Percentiles rank a stretch among this genome's conserved stretches.
These are phyloP conservation scores for Boletus edulis DNA, from an alignment of 768 basidiomycete species.

Conservation along the genomic window DNA sequence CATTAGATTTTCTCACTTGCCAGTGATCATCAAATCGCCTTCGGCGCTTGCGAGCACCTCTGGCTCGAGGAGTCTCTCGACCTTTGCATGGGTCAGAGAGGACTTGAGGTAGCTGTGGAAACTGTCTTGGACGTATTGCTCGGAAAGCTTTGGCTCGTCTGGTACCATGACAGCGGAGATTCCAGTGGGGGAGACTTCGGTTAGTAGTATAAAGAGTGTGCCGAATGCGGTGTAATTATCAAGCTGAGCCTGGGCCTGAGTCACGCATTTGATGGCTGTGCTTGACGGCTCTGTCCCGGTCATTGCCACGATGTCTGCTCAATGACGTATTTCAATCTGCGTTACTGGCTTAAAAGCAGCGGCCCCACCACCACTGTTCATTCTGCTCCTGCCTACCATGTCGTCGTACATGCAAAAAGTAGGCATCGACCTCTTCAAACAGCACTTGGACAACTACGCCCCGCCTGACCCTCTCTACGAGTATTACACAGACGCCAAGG, in stretches of 20 bases:
- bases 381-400: conserved; percentile 7
- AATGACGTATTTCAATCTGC: conserved; percentile 1
- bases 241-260: too few relatives aligned
- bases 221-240: too few relatives aligned
- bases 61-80: conserved; percentile 68
- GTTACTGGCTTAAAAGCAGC: not conserved
- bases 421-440: conserved; percentile 59
- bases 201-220: too few relatives aligned
- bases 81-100: conserved; percentile 74
- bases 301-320: not conserved
- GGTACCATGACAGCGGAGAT: conserved; percentile 10
- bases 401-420: conserved; percentile 38
- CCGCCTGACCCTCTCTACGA: conserved; percentile 77
- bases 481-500: conserved; percentile 26
- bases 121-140: conserved; percentile 67
- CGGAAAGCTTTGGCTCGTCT: conserved; percentile 46
- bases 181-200: too few relatives aligned
- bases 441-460: conserved; percentile 62
- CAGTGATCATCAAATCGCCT: conserved; percentile 83
- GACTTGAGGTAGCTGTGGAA: conserved; percentile 84
- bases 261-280: too few relatives aligned
- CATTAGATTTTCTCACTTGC: conserved; percentile 37
- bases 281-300: too few relatives aligned
- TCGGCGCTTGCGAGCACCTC: conserved; percentile 76
- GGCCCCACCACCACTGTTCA: not conserved